Conservation (phyloP, 1,284 basidiomycete genomes). For the Papiliotrema flavescens region DNA sequence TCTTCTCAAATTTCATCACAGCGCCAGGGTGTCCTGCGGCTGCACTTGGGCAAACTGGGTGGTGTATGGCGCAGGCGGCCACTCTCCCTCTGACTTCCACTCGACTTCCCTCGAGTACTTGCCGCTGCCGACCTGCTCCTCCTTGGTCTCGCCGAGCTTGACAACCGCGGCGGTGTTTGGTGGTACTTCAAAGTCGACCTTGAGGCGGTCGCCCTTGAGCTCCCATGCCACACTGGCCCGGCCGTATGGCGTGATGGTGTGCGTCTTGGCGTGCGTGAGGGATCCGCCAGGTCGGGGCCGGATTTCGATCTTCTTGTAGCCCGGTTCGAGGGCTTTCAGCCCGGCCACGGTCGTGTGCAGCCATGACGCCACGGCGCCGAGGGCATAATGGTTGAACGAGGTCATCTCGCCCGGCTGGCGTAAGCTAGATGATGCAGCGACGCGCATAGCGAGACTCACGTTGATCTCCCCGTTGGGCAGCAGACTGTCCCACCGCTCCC, state of each 20-base stretch:
- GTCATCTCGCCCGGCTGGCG: constrained; percentile 41
- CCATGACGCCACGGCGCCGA: constrained; percentile 39
- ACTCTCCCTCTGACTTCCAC: background rate
- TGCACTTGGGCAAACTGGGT: too few species aligned
- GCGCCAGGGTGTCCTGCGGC: too few species aligned
- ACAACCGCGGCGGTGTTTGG: constrained; percentile 29
- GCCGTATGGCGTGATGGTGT: constrained; percentile 24
- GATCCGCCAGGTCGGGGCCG: constrained; percentile 43
- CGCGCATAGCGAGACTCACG: background rate
- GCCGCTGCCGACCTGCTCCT: constrained; percentile 24
- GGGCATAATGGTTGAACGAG: constrained; percentile 46
- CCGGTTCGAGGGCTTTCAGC: constrained; percentile 23
- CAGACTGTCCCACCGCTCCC: constrained; percentile 42
- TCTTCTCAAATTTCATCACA: too few species aligned
- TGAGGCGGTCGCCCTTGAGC: constrained; percentile 16
- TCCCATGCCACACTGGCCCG: constrained; percentile 18
- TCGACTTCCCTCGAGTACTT: background rate
- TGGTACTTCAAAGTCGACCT: constrained; percentile 25
- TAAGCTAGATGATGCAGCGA: background rate
- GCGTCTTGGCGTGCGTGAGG: constrained; percentile 24
- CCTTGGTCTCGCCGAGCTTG: constrained; percentile 7
- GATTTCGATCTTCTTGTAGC: constrained; percentile 31
- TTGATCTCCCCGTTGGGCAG: constrained; percentile 35
- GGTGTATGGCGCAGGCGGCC: background rate
- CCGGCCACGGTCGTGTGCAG: constrained; percentile 41